These are phyloP conservation scores for Entamoeba invadens DNA, from an alignment of 208 protist species.

Conservation along the genomic window DNA sequence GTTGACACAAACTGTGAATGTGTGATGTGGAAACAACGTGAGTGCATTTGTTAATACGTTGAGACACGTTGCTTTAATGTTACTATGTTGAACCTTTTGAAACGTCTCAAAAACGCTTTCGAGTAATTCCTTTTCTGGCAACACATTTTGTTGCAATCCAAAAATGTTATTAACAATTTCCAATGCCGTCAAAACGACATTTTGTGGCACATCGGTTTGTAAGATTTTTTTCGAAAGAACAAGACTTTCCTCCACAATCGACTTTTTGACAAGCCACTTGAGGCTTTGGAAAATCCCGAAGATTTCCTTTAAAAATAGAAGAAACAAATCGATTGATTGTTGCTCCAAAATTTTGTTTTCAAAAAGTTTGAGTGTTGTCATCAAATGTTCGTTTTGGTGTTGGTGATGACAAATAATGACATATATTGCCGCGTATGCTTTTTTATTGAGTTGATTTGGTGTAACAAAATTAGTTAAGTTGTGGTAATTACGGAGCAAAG, in stretches of 20 bases:
- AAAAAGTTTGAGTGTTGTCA: not conserved
- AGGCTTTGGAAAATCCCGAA: not conserved
- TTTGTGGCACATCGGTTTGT: not conserved
- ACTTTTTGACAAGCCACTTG: not conserved
- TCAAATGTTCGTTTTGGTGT: not conserved
- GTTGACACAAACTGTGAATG: not conserved
- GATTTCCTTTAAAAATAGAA: not conserved
- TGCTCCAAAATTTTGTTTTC: not conserved
- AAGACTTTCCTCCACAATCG: not conserved
- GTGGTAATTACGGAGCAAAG: not conserved
- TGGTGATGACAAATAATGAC: not conserved
- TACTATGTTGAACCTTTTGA: not conserved
- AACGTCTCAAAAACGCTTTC: not conserved
- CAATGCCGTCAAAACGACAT: not conserved
- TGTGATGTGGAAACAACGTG: not conserved
- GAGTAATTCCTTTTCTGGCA: not conserved
- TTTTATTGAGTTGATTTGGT: not conserved
- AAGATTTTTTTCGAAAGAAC: not conserved
- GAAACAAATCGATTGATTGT: not conserved
- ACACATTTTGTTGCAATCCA: not conserved
- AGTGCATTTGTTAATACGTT: not conserved
- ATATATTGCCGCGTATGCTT: not conserved
- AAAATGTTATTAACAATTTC: not conserved
- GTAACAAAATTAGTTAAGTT: not conserved
- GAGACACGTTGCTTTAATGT: not conserved